Evolutionary conservation across 2,329 filamentous ascomycete species (phyloP).

Genomic region (Thielaviopsis punctulata): DNA sequence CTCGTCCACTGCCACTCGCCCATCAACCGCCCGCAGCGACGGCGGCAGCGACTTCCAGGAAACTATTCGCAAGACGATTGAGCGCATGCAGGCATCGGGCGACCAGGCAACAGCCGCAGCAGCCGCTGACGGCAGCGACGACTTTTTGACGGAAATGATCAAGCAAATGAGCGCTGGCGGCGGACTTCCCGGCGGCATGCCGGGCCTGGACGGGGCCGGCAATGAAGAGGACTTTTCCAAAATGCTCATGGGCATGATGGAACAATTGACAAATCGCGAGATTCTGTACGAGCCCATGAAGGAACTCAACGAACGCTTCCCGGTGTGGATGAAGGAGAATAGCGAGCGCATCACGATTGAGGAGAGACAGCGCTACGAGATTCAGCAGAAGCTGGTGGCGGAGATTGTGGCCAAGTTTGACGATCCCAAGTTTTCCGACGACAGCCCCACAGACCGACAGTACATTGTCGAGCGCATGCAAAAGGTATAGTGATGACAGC

Average conservation of each 20-base stretch:
- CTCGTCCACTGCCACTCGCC: conserved; percentile 15
- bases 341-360: conserved; percentile 44
- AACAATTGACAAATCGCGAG: conserved; percentile 94
- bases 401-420: conserved; percentile 89
- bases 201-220: conserved; percentile 23
- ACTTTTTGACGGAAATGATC: conserved; percentile 81
- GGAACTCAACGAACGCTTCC: conserved; percentile 85
- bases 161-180: conserved; percentile 64
- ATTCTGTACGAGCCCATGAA: conserved; percentile 98
- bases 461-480: conserved; percentile 98
- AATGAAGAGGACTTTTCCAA: conserved; percentile 80
- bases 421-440: conserved; percentile 61
- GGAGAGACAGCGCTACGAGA: conserved; percentile 63
- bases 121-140: conserved; percentile 46
- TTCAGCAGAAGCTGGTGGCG: conserved; percentile 60
- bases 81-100: conserved; percentile 81
- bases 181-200: conserved; percentile 22
- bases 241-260: conserved; percentile 96
- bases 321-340: conserved; percentile 73
- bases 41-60: conserved; percentile 65
- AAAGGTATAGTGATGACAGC: conserved; percentile 42
- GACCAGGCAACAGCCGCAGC: conserved; percentile 69
- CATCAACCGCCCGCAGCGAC: conserved; percentile 19
- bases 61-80: conserved; percentile 85
- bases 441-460: conserved; percentile 64